Base-by-base conservation (phyloP, 306 rosid genomes). In the Ormosia emarginata region DNA sequence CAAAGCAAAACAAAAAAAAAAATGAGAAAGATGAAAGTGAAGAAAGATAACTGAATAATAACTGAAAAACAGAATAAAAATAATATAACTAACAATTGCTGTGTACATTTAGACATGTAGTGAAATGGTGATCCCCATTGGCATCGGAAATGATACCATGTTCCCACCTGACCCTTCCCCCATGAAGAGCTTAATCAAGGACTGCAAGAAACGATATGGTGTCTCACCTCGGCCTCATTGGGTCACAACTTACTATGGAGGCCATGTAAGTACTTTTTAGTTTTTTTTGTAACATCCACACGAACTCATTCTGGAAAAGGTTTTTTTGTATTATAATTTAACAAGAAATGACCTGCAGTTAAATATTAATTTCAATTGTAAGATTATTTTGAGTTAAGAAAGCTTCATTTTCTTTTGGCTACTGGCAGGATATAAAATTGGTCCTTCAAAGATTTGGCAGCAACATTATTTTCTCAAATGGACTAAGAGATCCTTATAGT, bases 381-480 rank as follows among this genome's bases (percentile, higher is more conserved):
- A 63, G 65, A 53, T 50, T 15, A 36, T 18, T 56, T 10, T 39
- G 50, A 13, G 1, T 1, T 12, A 8, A 52, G 14, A 8, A 65
- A 73, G 6, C 17, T 37, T 43, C 24, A 2, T 53, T 57, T 57
- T 73, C 17, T 74, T n/a, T 5, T 73, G 61, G 15, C 3, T 37
- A 58, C 53, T 66, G 75, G 68, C 88, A 92, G 94, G 86, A 89
- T 78, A 74, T 87, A 73, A 83, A 88, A 64, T 39, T 83, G 77
- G 62, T 83, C 6, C 94, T 92, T 57, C 78, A 75, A 7, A 86
- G 58, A 30, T 92, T 90, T 56, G 93, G 80, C 2, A 88, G 94
- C 88, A 89, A 89, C 82, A 90, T 92, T n/a, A 88, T 90, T 47
- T 90, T 92, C 91, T 90, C 93, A 1, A 92, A 92, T 79, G 97